A percentile compares a stretch with the other conserved stretches of the same genome.
Evolutionary conservation across 2,329 filamentous ascomycete genomes (phyloP).

Genomic region (Diaporthe australafricana): DNA sequence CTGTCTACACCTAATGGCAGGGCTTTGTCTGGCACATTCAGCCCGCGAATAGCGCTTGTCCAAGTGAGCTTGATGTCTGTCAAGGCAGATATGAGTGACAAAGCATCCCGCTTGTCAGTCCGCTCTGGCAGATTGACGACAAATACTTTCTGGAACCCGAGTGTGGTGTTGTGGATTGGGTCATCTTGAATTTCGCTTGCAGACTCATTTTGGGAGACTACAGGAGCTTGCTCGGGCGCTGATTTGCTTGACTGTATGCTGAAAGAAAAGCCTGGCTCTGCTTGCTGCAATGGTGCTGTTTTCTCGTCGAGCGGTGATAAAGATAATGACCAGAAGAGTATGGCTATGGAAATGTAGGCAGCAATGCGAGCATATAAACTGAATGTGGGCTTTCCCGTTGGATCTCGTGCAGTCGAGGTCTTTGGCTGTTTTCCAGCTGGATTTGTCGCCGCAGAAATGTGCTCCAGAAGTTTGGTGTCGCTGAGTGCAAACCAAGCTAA

Average conservation of each 20-base stretch:
- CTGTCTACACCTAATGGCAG: constrained; percentile 49
- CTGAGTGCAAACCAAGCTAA: constrained; percentile 26
- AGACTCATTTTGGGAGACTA: neutral
- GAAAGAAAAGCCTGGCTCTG: neutral
- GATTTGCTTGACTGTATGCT: neutral
- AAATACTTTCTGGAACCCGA: constrained; percentile 56
- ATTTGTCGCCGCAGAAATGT: neutral
- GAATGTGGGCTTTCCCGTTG: neutral
- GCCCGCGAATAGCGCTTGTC: constrained; percentile 55
- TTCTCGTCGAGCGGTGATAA: neutral
- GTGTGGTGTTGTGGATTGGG: constrained; percentile 34
- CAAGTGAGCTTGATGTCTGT: constrained; percentile 57
- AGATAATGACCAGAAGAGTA: constrained; percentile 12
- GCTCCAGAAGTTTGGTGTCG: constrained; percentile 2
- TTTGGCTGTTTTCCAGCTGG: neutral
- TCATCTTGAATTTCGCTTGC: neutral
- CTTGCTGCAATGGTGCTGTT: neutral
- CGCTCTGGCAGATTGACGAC: constrained; percentile 59
- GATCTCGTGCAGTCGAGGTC: neutral
- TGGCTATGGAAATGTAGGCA: constrained; percentile 25
- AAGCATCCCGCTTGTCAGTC: constrained; percentile 61
- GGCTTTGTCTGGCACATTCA: constrained; percentile 54
- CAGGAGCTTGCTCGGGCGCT: neutral
- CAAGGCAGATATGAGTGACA: constrained; percentile 55
- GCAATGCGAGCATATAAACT: constrained; percentile 7